Conservation (phyloP, 257 asterid genomes). For the Fraxinus americana region DNA sequence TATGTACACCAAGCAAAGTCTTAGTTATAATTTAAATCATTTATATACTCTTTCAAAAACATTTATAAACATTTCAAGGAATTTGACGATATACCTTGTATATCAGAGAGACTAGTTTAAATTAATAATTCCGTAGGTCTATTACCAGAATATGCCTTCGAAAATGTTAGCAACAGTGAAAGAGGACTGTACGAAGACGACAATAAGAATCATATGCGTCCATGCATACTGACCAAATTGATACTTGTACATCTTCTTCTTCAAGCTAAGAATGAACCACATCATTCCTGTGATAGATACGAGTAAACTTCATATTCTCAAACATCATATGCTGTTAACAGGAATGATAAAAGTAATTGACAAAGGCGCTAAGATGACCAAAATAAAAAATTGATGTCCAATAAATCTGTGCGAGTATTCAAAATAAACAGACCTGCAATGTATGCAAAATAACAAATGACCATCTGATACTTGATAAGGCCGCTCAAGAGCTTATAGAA, state of each 20-base stretch:
- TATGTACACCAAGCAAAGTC: no score
- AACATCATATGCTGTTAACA: not conserved
- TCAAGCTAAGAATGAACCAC: conserved; percentile 70
- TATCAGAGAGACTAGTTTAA: not conserved
- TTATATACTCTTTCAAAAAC: no score
- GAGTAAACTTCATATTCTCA: not conserved
- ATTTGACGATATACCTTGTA: not conserved
- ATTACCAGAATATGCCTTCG: conserved; percentile 75
- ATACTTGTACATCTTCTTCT: conserved; percentile 69
- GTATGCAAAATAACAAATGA: conserved; percentile 63
- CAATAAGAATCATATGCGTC: conserved; percentile 76
- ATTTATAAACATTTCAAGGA: no score
- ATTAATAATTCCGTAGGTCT: not conserved
- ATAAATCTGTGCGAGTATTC: not conserved
- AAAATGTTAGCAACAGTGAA: conserved; percentile 71
- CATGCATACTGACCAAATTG: conserved; percentile 74
- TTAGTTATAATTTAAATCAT: no score
- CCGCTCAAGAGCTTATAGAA: conserved; percentile 50
- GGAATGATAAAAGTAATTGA: not conserved
- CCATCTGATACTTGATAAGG: conserved; percentile 67
- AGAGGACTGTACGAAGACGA: conserved; percentile 68
- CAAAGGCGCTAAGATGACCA: not conserved
- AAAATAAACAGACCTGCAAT: conserved; percentile 52
- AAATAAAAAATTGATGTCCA: not conserved
- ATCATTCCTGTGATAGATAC: conserved; percentile 43